Conservation (phyloP, 306 rosid genomes). For the Glycine soja region DNA sequence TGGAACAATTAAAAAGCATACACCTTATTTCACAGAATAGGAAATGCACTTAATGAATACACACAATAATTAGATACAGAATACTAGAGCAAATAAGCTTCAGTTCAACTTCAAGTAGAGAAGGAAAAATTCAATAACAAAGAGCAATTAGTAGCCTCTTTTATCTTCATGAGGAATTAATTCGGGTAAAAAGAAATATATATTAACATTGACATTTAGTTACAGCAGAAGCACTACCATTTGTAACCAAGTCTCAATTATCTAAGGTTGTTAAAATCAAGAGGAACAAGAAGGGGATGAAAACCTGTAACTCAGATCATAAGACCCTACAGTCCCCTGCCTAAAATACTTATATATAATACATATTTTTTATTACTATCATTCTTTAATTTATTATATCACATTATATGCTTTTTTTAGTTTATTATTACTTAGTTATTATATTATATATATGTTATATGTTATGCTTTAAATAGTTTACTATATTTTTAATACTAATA, state of each 20-base stretch:
- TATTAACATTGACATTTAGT: conserved; percentile 20
- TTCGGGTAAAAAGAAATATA: neutral
- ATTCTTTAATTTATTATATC: neutral
- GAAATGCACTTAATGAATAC: neutral
- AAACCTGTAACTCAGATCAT: too few species aligned
- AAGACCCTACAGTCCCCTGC: too few species aligned
- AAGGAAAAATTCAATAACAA: neutral
- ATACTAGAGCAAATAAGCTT: conserved; percentile 2
- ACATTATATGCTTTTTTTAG: neutral
- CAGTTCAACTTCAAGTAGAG: neutral
- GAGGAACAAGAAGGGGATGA: too few species aligned
- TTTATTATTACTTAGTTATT: too few species aligned
- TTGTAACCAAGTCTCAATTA: neutral
- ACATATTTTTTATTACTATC: neutral
- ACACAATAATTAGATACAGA: conserved; percentile 1
- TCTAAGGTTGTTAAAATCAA: too few species aligned
- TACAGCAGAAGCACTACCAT: conserved; percentile 1
- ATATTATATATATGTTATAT: neutral
- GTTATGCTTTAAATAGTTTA: neutral
- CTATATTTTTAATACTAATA: neutral
- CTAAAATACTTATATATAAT: too few species aligned
- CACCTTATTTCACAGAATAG: conserved; percentile 2
- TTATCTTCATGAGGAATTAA: neutral
- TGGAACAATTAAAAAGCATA: neutral
- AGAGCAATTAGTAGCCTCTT: neutral